Conservation (phyloP, 306 rosid species). For the Glycine soja region DNA sequence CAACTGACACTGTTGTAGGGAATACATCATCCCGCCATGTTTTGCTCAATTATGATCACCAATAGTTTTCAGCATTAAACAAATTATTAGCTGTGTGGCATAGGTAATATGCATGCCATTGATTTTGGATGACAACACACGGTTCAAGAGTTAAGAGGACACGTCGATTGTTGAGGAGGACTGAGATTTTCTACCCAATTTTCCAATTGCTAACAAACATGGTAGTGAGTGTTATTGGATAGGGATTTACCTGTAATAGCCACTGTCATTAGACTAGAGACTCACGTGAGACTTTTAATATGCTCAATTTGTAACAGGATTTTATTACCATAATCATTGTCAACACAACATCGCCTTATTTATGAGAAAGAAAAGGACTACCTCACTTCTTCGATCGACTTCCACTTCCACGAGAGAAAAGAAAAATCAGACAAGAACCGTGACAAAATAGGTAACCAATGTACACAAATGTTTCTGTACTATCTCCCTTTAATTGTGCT, state of each 20-base stretch:
- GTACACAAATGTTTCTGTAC: no score
- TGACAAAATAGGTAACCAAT: neutral
- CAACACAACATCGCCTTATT: neutral
- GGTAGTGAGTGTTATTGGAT: slow-evolving; percentile 1
- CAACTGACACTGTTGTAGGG: slow-evolving; percentile 41
- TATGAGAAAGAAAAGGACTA: slow-evolving; percentile 32
- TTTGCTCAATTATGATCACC: slow-evolving; percentile 28
- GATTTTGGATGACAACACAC: neutral
- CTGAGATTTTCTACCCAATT: slow-evolving; percentile 18
- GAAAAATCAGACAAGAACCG: neutral
- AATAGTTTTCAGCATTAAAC: neutral
- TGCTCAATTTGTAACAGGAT: slow-evolving; percentile 1
- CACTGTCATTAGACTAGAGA: slow-evolving; percentile 14
- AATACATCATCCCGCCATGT: slow-evolving; percentile 33
- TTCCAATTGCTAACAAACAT: slow-evolving; percentile 19
- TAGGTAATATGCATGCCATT: slow-evolving; percentile 2
- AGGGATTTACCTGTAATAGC: slow-evolving; percentile 1
- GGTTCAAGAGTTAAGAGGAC: slow-evolving; percentile 2
- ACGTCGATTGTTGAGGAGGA: neutral
- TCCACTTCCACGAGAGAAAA: slow-evolving; percentile 12
- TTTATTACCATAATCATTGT: slow-evolving; percentile 29
- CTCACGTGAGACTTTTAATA: slow-evolving; percentile 14
- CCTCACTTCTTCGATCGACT: slow-evolving; percentile 28
- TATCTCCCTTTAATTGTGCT: neutral
- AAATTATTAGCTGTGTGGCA: neutral